Evolutionary conservation across 805 yeast genomes (phyloP).

Genomic region (Ogataea degrootiae): DNA sequence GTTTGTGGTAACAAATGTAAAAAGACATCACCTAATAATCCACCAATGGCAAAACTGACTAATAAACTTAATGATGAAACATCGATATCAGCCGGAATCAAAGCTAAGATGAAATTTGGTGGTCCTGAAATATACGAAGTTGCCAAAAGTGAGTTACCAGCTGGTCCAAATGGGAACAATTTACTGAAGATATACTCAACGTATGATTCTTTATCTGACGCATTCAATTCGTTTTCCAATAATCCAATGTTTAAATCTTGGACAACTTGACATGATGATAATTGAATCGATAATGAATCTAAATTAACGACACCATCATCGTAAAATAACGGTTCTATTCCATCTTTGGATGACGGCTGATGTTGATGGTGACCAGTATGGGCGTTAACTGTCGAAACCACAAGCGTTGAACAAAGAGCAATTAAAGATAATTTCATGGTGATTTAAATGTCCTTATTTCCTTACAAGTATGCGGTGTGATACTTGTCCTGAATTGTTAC

Average conservation of each 20-base stretch:
- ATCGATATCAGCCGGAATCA: conserved; percentile 53
- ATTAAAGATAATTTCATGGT: not conserved
- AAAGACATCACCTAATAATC: conserved; percentile 70
- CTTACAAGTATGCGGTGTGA: not conserved
- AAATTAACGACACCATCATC: conserved; percentile 41
- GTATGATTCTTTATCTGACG: conserved; percentile 15
- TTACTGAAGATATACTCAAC: conserved; percentile 37
- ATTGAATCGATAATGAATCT: conserved; percentile 25
- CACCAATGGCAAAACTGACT: conserved; percentile 74
- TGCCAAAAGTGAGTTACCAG: conserved; percentile 58
- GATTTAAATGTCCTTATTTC: not conserved
- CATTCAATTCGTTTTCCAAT: conserved; percentile 3
- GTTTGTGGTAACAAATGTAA: conserved; percentile 69
- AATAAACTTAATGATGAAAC: conserved; percentile 47
- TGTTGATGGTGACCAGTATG: not conserved
- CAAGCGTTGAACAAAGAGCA: not conserved
- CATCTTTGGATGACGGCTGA: not conserved
- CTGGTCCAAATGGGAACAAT: conserved; percentile 51
- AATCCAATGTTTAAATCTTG: conserved; percentile 29
- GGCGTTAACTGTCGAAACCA: not conserved
- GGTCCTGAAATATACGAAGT: conserved; percentile 61
- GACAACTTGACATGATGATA: conserved; percentile 34
- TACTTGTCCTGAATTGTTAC: too few relatives aligned
- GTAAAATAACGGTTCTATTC: conserved; percentile 19
- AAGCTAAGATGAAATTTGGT: conserved; percentile 52